Evolutionary conservation across 305 asterid species (phyloP).

Genomic region (Fraxinus floribunda): DNA sequence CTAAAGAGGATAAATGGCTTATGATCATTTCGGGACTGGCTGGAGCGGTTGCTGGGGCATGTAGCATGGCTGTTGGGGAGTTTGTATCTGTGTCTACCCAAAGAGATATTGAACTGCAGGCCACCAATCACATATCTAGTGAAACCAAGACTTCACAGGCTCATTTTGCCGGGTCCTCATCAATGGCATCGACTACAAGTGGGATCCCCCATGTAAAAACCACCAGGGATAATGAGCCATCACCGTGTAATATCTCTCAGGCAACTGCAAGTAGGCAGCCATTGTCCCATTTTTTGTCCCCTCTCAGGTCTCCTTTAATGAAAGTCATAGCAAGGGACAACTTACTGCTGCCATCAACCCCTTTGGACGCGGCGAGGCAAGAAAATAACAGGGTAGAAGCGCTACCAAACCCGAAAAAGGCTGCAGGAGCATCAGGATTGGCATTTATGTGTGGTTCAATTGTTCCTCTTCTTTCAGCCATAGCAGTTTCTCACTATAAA

Average conservation of each 20-base stretch:
- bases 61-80: conserved; percentile 72
- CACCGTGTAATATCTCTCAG: not conserved
- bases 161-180: not conserved
- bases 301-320: conserved; percentile 27
- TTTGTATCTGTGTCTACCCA: conserved; percentile 65
- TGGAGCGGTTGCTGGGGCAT: conserved; percentile 61
- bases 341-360: not conserved
- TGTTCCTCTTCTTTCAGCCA: conserved; percentile 44
- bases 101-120: conserved; percentile 43
- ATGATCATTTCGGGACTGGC: conserved; percentile 48
- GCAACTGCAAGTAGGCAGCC: not conserved
- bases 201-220: not conserved
- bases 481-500: conserved; percentile 23
- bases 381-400: conserved; percentile 14
- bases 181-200: not conserved
- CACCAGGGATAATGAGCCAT: not conserved
- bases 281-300: conserved; percentile 13
- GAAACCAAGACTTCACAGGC: conserved; percentile 2
- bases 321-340: conserved; percentile 20
- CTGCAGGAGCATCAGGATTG: conserved; percentile 50
- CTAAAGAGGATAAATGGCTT: conserved; percentile 42
- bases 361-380: not conserved
- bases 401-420: conserved; percentile 51
- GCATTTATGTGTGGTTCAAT: conserved; percentile 53
- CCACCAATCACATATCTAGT: not conserved